A percentile compares a stretch with the other conserved stretches of the same genome.
phyloP scores from a whole-genome alignment of 2,329 filamentous ascomycete species.

The Epichloe baconii region DNA sequence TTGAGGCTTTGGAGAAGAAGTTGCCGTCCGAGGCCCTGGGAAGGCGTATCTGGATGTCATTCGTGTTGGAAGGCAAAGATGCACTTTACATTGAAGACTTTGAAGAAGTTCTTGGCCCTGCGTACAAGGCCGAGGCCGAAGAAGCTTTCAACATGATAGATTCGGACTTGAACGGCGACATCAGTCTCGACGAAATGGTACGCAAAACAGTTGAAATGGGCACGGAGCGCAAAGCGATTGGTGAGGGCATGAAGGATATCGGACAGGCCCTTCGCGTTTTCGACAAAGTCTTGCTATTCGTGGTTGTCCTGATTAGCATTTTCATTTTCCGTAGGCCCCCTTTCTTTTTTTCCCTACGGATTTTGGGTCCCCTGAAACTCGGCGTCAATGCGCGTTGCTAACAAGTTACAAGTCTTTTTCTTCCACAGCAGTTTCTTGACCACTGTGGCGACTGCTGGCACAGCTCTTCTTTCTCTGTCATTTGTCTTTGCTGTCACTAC shows the following conservation, averaged over 20 bases:
- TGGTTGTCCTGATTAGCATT: conserved; percentile 68
- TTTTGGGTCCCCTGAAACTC: not conserved
- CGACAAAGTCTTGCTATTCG: conserved; percentile 69
- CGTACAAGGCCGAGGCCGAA: conserved; percentile 64
- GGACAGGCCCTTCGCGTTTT: conserved; percentile 86
- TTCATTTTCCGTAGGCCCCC: conserved; percentile 60
- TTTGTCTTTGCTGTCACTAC: conserved; percentile 89
- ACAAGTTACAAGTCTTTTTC: conserved; percentile 52
- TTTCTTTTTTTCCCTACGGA: too few relatives aligned
- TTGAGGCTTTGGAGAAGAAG: conserved; percentile 77
- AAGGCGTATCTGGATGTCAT: conserved; percentile 95
- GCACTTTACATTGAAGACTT: conserved; percentile 70
- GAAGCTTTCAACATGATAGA: conserved; percentile 76
- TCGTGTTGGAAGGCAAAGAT: conserved; percentile 81
- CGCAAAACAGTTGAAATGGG: conserved; percentile 74
- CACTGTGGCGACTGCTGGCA: conserved; percentile 80
- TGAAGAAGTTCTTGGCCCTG: conserved; percentile 69
- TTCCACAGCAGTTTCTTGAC: conserved; percentile 76
- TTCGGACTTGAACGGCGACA: conserved; percentile 80
- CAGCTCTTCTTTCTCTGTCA: conserved; percentile 83
- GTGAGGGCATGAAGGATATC: conserved; percentile 92
- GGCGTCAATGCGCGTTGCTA: not conserved
- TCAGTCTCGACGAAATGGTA: conserved; percentile 91
- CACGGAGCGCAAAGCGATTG: conserved; percentile 76
- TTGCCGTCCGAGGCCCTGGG: conserved; percentile 81